These are phyloP conservation scores for Xylaria sp. DNA, from an alignment of 2,329 filamentous ascomycete species.

Conservation along the genomic window DNA sequence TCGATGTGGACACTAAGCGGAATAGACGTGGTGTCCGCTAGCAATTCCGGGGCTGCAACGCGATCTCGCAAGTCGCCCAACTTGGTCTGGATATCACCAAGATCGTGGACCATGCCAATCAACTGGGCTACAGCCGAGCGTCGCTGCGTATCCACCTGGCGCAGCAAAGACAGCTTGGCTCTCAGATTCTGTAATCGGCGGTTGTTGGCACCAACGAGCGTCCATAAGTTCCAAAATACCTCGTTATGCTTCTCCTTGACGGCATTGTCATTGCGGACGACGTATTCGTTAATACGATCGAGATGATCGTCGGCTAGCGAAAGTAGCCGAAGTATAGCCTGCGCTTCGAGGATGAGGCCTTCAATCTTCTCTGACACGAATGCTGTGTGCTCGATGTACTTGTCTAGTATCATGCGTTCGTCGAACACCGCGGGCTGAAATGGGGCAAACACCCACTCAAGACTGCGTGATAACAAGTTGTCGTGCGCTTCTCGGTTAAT, in stretches of 20 bases:
- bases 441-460: conserved; percentile 63
- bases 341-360: conserved; percentile 74
- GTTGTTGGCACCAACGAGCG: conserved; percentile 75
- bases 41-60: conserved; percentile 72
- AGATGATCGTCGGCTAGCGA: conserved; percentile 75
- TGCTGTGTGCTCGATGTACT: conserved; percentile 78
- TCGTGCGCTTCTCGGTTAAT: conserved; percentile 47
- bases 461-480: conserved; percentile 52
- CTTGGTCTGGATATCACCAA: conserved; percentile 76
- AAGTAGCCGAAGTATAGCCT: conserved; percentile 72
- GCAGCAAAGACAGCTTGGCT: conserved; percentile 70
- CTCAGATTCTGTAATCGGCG: conserved; percentile 68
- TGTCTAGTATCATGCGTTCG: conserved; percentile 72
- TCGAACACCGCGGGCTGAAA: conserved; percentile 71
- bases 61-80: conserved; percentile 77
- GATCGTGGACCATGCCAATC: conserved; percentile 73
- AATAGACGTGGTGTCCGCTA: conserved; percentile 62
- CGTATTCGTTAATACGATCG: conserved; percentile 74
- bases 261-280: conserved; percentile 69
- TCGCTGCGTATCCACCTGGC: conserved; percentile 73
- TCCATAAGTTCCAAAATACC: conserved; percentile 77
- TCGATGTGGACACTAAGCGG: conserved; percentile 80
- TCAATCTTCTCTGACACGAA: conserved; percentile 76
- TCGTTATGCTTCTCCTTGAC: conserved; percentile 70
- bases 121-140: conserved; percentile 74